Base-by-base conservation (phyloP, 1,284 basidiomycete genomes). In the Anthracocystis walkeri region DNA sequence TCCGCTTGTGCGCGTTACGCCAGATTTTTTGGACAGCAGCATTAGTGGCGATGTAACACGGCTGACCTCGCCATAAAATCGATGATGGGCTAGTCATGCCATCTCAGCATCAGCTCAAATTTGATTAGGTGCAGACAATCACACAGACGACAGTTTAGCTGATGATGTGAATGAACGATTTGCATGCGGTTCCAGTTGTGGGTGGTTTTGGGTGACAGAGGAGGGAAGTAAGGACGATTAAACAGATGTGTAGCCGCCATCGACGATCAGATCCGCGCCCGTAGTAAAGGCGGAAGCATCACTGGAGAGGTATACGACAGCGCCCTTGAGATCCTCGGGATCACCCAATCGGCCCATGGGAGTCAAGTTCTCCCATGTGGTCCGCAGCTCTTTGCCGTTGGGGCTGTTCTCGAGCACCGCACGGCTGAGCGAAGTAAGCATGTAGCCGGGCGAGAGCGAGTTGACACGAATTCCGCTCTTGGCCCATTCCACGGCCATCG, bases 401-500 rank as follows among this genome's bases (percentile, higher is more conserved):
- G 63, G 60, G 45, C 61, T 68, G 49, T 71, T 67, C 42, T 75
- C 71, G 41, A 79, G 63, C 56, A 73, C 67, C 8, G 66, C 64
- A 12, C 64, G 68, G 49, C 93, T 95, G 71, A 97, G 88, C 86
- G 92, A 91, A 11, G 95, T 97, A 69, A 93, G 87, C 83, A 85
- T 86, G 79, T 86, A 86, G 11, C 84, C 84, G 10, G 80, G 80
- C 42, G 65, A 70, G 48, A 82, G 75, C 58, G 83, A 64, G 86
- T 95, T 95, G 66, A 95, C 93, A 54, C 93, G 90, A 57, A 95
- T 90, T 58, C 91, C 91, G 77, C 89, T 89, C 87, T 91, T 92
- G 2, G 93, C 93, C 93, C 93, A 95, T 86, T 95, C 93, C 25
- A 95, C 92, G 0, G 91, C 93, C 55, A 95, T 87, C 77, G 90